These are phyloP conservation scores for Brassica hybrid DNA, from an alignment of 441 rosid species.

Conservation along the genomic window DNA sequence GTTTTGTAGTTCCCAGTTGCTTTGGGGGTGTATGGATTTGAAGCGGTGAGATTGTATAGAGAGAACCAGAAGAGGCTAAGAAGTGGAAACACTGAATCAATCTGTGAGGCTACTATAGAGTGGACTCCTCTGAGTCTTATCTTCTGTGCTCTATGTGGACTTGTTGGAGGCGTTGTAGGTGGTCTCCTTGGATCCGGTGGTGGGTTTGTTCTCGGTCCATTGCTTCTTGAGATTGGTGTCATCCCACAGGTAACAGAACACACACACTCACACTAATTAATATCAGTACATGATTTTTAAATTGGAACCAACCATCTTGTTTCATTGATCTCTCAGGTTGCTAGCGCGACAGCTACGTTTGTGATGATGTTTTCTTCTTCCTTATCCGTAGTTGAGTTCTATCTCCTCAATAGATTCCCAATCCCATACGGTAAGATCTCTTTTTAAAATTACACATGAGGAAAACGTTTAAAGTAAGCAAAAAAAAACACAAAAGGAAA, in stretches of 20 bases:
- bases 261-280: background rate
- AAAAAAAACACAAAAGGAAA: background rate
- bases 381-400: constrained; percentile 89
- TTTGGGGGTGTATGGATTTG: constrained; percentile 60
- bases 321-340: constrained; percentile 50
- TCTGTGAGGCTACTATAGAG: constrained; percentile 86
- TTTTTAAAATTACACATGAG: background rate
- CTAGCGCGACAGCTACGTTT: constrained; percentile 95
- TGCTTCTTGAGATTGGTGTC: constrained; percentile 94
- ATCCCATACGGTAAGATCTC: constrained; percentile 76
- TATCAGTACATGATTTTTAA: background rate
- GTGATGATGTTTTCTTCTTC: constrained; percentile 98
- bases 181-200: constrained; percentile 95
- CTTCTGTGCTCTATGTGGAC: constrained; percentile 83
- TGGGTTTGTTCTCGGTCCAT: constrained; percentile 90
- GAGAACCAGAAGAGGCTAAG: constrained; percentile 59
- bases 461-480: background rate
- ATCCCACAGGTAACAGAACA: constrained; percentile 70
- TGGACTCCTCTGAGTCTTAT: constrained; percentile 76
- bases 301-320: background rate
- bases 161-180: constrained; percentile 85
- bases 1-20: constrained; percentile 67
- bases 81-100: constrained; percentile 57
- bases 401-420: constrained; percentile 90
- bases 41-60: constrained; percentile 66